Conservation (phyloP, 495 filamentous ascomycete genomes). For the Hypoxylon intermedium region DNA sequence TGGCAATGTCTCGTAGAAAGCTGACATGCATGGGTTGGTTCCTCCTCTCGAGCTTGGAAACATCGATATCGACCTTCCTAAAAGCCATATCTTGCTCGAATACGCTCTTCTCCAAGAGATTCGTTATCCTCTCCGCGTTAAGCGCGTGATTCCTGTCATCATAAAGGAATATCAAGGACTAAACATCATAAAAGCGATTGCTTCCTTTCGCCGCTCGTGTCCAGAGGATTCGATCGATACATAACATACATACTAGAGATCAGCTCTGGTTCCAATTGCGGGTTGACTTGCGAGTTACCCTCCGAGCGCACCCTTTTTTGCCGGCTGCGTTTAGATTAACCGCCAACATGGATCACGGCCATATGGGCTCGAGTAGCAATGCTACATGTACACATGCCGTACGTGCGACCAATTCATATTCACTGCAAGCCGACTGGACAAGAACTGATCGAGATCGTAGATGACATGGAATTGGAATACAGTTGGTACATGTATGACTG, state of each 20-base stretch:
- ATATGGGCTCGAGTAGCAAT: conserved; percentile 25
- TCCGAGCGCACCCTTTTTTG: conserved; percentile 32
- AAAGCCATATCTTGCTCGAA: conserved; percentile 37
- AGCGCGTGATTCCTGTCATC: not conserved
- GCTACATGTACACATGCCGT: conserved; percentile 30
- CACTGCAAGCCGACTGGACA: conserved; percentile 17
- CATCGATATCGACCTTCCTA: conserved; percentile 26
- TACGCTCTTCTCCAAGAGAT: conserved; percentile 24
- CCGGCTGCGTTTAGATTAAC: conserved; percentile 29
- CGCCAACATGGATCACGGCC: conserved; percentile 29
- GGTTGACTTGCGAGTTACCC: conserved; percentile 4
- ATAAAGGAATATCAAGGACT: not conserved
- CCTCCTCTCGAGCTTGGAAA: not conserved
- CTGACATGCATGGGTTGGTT: not conserved
- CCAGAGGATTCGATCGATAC: not conserved
- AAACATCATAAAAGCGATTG: not conserved
- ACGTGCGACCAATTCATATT: conserved; percentile 18
- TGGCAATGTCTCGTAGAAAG: too few relatives aligned
- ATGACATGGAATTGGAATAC: conserved; percentile 69
- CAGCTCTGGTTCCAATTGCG: conserved; percentile 3
- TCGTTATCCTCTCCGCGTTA: conserved; percentile 2
- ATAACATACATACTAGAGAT: too few relatives aligned
- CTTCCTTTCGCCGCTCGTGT: conserved; percentile 1
- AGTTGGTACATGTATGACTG: conserved; percentile 52
- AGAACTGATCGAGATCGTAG: conserved; percentile 40